Evolutionary conservation across 768 basidiomycete genomes (phyloP).

Genomic region (Baorangia bicolor): DNA sequence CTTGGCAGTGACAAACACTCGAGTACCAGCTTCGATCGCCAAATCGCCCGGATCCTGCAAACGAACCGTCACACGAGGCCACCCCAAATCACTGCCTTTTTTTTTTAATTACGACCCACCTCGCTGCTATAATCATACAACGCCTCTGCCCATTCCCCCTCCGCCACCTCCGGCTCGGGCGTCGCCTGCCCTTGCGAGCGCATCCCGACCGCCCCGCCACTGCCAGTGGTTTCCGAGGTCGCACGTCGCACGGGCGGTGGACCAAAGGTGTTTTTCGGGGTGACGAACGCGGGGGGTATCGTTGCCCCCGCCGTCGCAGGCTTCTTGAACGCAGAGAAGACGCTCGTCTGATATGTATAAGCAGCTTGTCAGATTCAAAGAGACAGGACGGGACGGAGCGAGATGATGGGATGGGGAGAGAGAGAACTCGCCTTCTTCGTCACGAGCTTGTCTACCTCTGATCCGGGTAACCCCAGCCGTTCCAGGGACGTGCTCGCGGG

Average conservation of each 20-base stretch:
- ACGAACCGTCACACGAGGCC: background rate
- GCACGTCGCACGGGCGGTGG: conserved; percentile 53
- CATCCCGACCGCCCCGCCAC: background rate
- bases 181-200: background rate
- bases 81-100: background rate
- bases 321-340: conserved; percentile 25
- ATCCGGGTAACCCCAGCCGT: conserved; percentile 7
- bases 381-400: too few species aligned
- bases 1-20: conserved; percentile 61
- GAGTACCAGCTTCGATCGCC: conserved; percentile 51
- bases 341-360: conserved; percentile 18
- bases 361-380: too few species aligned
- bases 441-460: conserved; percentile 28
- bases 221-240: conserved; percentile 18
- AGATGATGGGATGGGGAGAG: background rate
- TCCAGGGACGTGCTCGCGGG: background rate
- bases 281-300: conserved; percentile 38
- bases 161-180: conserved; percentile 34
- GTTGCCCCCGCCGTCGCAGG: conserved; percentile 42
- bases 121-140: conserved; percentile 72
- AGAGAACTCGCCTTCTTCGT: conserved; percentile 24
- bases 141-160: conserved; percentile 76
- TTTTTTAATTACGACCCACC: conserved; percentile 35
- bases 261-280: conserved; percentile 45
- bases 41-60: conserved; percentile 69